Evolutionary conservation across 1,284 basidiomycete genomes (phyloP), one percentile per base, ranked within the genome.

Genomic region (Cryptococcus sp.): DNA sequence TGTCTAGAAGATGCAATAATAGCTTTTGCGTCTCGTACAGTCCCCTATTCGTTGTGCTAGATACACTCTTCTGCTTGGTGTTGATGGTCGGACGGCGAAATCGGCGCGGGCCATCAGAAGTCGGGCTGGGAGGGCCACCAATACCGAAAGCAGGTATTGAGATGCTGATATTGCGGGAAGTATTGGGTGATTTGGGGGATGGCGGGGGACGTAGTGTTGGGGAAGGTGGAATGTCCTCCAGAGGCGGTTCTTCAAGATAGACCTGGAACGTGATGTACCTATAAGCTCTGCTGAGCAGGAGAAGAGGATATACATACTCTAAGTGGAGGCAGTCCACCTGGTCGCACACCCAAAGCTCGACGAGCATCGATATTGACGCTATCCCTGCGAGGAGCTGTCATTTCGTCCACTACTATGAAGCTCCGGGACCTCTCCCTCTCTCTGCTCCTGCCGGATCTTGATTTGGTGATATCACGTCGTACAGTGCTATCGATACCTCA

Each of bases 11-110:
- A 45, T 73, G 68, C 0, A 63, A 52, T 0, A 78, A 63, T 7
- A 78, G 61, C 53, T 78, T 76, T 47, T 72, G 70, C 1, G 71
- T 72, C 47, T 78, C 76, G 45, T 70, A 66, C 25, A 72, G 62
- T 0, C 73, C 72, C n/a, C 63, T 54, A 16, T 63, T 65, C 39
- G 39, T 20, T 20, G 55, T 50, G 6, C 57, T 38, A 5, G 50
- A 35, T 2, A 53, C 48, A 7, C 30, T 38, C 30, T 54, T 52
- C 38, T 61, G 62, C 22, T 60, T 55, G 7, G 62, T 58, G 11
- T 61, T 52, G 1, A 68, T 47, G 0, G 67, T 68, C 0, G 65
- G 64, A 45, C 68, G 49, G 8, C 67, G 47, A 39, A 67, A 64
- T 16, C 66, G 58, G 38, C 55, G 47, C 3, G 57, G 42, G 22